Conservation (phyloP, 345 rosid species). For the Syzygium oleosum region DNA sequence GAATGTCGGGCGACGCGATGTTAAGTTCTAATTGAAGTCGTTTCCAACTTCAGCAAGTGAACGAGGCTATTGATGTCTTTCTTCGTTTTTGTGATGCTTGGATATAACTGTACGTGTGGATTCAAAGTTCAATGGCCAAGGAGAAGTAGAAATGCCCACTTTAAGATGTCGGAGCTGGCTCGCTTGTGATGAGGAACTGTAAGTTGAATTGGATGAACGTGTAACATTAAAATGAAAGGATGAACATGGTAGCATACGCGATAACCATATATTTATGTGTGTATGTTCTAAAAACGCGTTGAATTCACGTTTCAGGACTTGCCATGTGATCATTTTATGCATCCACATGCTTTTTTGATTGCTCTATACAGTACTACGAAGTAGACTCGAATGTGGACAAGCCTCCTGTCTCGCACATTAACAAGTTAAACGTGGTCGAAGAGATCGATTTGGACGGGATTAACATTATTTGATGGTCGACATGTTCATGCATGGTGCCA, state of each 20-base stretch:
- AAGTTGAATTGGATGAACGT: neutral
- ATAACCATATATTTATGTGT: no score
- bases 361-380: no score
- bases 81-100: neutral
- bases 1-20: neutral
- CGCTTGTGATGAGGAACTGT: neutral
- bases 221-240: neutral
- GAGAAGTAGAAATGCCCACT: neutral
- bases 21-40: neutral
- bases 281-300: no score
- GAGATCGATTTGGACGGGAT: no score
- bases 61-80: neutral
- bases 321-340: no score
- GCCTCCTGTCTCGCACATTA: no score
- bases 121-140: neutral
- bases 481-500: no score
- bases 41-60: neutral
- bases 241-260: neutral
- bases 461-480: no score
- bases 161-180: neutral
- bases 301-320: no score
- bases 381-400: no score
- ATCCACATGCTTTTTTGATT: no score
- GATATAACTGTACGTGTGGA: neutral
- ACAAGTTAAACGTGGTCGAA: no score